Percentiles rank a stretch among this genome's conserved stretches.
phyloP scores from a whole-genome alignment of 176 grass and related monocot genomes.

The Carex myosuroides region DNA sequence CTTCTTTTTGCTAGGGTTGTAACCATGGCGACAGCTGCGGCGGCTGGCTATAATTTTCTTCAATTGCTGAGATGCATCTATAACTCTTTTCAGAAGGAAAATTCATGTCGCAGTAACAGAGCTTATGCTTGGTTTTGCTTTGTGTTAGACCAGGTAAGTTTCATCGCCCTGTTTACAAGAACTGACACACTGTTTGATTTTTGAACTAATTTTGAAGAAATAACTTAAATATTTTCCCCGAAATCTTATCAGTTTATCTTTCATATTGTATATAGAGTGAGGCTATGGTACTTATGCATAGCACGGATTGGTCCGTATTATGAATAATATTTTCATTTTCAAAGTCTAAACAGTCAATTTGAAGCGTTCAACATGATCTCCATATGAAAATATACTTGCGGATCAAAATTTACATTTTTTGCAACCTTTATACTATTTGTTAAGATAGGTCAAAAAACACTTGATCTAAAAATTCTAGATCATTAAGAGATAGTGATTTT shows the following conservation, averaged over 20 bases:
- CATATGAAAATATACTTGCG: no score
- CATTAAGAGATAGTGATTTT: no score
- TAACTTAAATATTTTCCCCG: not conserved
- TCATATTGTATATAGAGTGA: not conserved
- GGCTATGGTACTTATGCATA: no score
- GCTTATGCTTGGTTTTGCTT: conserved; percentile 52
- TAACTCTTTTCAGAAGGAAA: conserved; percentile 25
- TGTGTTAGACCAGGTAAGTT: conserved; percentile 65
- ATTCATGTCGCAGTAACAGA: conserved; percentile 24
- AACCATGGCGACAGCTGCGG: conserved; percentile 26
- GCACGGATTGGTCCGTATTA: no score
- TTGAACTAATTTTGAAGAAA: not conserved
- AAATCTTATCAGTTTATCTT: not conserved
- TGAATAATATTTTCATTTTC: no score
- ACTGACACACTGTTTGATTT: not conserved
- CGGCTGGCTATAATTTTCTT: conserved; percentile 69
- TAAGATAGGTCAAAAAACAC: no score
- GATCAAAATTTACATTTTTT: no score
- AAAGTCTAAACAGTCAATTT: no score
- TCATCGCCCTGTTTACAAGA: not conserved
- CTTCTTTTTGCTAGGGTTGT: conserved; percentile 27
- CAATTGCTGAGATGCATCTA: conserved; percentile 64
- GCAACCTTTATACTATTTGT: no score
- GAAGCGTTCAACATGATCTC: no score
- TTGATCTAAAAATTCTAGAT: no score